phyloP scores from a whole-genome alignment of 371 early-diverging fungal genomes.

The Haplosporangium sp. region DNA sequence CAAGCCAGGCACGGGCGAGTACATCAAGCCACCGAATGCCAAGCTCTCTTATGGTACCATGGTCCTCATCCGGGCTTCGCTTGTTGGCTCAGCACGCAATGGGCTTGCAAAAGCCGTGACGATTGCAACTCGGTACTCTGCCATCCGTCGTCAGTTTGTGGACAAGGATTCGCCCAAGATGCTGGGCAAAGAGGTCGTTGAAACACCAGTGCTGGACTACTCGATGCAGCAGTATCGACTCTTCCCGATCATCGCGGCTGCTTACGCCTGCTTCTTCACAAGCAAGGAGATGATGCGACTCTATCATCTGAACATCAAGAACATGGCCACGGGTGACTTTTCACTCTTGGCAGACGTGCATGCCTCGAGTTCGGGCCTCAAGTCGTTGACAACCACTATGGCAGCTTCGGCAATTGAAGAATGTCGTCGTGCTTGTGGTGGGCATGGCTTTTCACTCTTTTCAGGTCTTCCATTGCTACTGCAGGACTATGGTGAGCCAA shows the following conservation, averaged over 20 bases:
- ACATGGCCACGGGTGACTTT: constrained; percentile 79
- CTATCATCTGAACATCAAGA: constrained; percentile 73
- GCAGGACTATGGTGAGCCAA: constrained; percentile 65
- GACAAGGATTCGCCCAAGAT: constrained; percentile 65
- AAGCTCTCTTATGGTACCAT: constrained; percentile 88
- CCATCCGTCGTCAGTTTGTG: constrained; percentile 85
- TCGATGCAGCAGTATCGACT: constrained; percentile 83
- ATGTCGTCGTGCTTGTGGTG: constrained; percentile 86
- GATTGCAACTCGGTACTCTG: constrained; percentile 83
- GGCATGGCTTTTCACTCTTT: constrained; percentile 86
- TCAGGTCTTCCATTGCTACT: constrained; percentile 82
- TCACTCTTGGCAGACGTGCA: constrained; percentile 82
- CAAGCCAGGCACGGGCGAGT: constrained; percentile 73
- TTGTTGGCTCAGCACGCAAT: constrained; percentile 64
- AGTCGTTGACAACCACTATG: constrained; percentile 82
- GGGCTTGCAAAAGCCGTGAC: constrained; percentile 80
- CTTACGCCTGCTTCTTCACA: constrained; percentile 83
- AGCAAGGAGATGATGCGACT: constrained; percentile 75
- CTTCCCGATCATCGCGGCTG: constrained; percentile 82
- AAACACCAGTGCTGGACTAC: constrained; percentile 85
- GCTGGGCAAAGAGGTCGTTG: constrained; percentile 57
- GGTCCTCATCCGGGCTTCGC: constrained; percentile 79
- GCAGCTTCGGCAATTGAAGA: constrained; percentile 82
- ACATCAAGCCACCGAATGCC: constrained; percentile 77
- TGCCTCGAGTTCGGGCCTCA: constrained; percentile 87